Evolutionary conservation across 2,329 filamentous ascomycete species (phyloP).

Genomic region (Colletotrichum eleusines): DNA sequence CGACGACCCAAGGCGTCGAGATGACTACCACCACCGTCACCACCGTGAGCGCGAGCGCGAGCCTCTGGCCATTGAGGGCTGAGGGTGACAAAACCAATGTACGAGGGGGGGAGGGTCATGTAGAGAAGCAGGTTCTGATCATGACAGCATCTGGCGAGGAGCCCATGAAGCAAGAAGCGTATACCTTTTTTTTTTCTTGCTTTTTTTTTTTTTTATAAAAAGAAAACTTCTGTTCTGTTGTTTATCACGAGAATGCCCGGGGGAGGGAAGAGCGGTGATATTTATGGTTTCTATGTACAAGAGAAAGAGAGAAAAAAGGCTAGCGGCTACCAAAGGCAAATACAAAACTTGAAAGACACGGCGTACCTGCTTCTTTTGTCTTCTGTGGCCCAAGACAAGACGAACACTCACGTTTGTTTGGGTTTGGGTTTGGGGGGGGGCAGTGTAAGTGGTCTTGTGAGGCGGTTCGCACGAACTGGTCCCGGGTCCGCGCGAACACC

Average conservation of each 20-base stretch:
- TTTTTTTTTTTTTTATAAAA: too few relatives aligned
- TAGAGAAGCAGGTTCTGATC: background rate
- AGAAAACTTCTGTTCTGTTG: background rate
- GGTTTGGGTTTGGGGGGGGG: too few relatives aligned
- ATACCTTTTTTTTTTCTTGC: too few relatives aligned
- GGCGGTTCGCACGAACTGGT: conserved; percentile 11
- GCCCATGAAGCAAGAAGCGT: conserved; percentile 29
- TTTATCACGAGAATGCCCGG: background rate
- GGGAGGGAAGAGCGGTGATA: conserved; percentile 6
- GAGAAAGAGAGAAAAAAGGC: conserved; percentile 2
- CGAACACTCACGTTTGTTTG: too few relatives aligned
- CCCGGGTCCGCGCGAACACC: conserved; percentile 21
- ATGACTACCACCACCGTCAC: conserved; percentile 51
- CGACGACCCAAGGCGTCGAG: conserved; percentile 42
- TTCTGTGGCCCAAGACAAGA: background rate
- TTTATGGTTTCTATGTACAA: conserved; percentile 4
- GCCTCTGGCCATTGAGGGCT: conserved; percentile 39
- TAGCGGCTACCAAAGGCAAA: conserved; percentile 13
- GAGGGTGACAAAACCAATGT: conserved; percentile 1
- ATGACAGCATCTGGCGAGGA: conserved; percentile 26
- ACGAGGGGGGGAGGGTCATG: background rate
- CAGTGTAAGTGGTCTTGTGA: conserved; percentile 25
- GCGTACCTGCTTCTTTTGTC: background rate
- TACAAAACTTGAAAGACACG: background rate
- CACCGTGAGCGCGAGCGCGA: conserved; percentile 50